A percentile compares a stretch with the other conserved stretches of the same genome.
These are phyloP conservation scores for Saccharomyces hybrid DNA, from an alignment of 1,139 yeast genomes.

Conservation along the genomic window DNA sequence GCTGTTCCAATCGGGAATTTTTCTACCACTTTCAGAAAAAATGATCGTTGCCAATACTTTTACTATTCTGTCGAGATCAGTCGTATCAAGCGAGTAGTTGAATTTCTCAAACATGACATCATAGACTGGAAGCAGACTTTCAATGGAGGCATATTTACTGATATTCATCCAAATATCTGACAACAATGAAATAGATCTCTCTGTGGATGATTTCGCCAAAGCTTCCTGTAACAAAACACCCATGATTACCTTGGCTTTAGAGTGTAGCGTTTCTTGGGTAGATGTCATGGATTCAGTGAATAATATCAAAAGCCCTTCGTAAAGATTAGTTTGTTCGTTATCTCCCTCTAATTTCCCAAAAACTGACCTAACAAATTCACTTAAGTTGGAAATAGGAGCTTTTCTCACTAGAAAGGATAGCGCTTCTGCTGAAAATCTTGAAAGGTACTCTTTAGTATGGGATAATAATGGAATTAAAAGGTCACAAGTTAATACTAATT, in stretches of 20 bases:
- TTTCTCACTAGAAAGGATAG: constrained; percentile 76
- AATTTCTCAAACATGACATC: constrained; percentile 31
- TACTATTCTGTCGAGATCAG: constrained; percentile 12
- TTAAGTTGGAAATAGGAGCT: constrained; percentile 44
- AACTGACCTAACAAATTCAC: constrained; percentile 42
- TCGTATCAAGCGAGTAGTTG: background rate
- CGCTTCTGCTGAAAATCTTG: constrained; percentile 86
- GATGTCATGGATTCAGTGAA: constrained; percentile 71
- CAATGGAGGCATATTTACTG: constrained; percentile 54
- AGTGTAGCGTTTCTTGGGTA: constrained; percentile 65
- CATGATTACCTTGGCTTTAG: constrained; percentile 51
- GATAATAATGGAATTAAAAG: constrained; percentile 57
- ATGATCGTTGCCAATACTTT: constrained; percentile 38
- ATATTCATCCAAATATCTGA: constrained; percentile 54
- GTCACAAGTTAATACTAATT: constrained; percentile 61
- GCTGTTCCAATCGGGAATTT: constrained; percentile 37
- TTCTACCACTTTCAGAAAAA: constrained; percentile 65
- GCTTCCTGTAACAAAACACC: constrained; percentile 39
- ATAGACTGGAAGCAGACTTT: constrained; percentile 45
- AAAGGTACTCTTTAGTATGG: constrained; percentile 53
- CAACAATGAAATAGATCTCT: constrained; percentile 36
- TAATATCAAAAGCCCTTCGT: constrained; percentile 51
- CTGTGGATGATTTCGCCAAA: constrained; percentile 23
- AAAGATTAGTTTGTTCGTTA: constrained; percentile 8
- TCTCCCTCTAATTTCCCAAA: constrained; percentile 40